Evolutionary conservation across 2,329 filamentous ascomycete species (phyloP).

Genomic region (Claviceps digitariae): DNA sequence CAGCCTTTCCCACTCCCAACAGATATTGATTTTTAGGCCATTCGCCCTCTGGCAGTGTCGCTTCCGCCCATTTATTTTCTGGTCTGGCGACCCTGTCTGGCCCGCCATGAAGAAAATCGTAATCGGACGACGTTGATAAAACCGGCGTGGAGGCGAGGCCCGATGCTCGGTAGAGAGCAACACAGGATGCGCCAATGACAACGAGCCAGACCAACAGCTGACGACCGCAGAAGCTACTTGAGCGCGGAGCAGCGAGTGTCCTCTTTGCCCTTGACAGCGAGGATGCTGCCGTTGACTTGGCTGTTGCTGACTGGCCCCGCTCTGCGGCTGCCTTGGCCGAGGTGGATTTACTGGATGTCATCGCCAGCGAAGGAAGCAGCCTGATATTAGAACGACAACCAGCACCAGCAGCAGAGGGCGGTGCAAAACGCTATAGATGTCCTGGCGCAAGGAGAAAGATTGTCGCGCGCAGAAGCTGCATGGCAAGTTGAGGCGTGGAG

Average conservation of each 20-base stretch:
- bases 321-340: neutral
- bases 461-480: neutral
- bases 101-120: slow-evolving; percentile 3
- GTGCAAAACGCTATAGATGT: neutral
- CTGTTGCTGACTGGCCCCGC: slow-evolving; percentile 1
- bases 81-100: slow-evolving; percentile 1
- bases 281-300: neutral
- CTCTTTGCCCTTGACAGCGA: neutral
- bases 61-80: slow-evolving; percentile 7
- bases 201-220: slow-evolving; percentile 7
- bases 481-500: neutral
- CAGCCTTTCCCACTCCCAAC: slow-evolving; percentile 38
- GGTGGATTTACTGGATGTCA: slow-evolving; percentile 4
- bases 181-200: slow-evolving; percentile 5
- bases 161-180: slow-evolving; percentile 8
- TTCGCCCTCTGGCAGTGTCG: slow-evolving; percentile 6
- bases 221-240: slow-evolving; percentile 2
- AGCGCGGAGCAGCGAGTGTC: neutral
- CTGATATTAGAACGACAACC: neutral
- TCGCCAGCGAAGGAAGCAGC: neutral
- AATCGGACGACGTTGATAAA: slow-evolving; percentile 7
- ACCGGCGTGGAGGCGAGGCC: slow-evolving; percentile 8
- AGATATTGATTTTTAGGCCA: slow-evolving; percentile 24
- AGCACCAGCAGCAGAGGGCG: neutral
- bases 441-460: neutral